A percentile compares a stretch with the other conserved stretches of the same genome.
phyloP scores from a whole-genome alignment of 2,329 filamentous ascomycete species.

The Myotisia sp. region DNA sequence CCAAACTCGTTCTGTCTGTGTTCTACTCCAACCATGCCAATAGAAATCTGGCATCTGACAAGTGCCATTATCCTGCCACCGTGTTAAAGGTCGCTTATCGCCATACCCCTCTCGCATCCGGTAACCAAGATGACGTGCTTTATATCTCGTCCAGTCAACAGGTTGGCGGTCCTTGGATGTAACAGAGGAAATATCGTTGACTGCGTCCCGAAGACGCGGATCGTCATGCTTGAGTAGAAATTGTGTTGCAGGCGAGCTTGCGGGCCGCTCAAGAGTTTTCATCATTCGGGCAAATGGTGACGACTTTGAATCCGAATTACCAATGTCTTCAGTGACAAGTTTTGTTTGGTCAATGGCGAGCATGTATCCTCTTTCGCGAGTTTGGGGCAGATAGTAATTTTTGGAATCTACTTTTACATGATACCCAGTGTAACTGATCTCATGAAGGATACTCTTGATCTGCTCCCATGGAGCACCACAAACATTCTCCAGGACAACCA shows the following conservation, averaged over 20 bases:
- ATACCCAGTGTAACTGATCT: conserved; percentile 42
- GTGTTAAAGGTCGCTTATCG: conserved; percentile 42
- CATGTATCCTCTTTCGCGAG: conserved; percentile 46
- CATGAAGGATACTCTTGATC: conserved; percentile 33
- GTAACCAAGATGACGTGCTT: conserved; percentile 44
- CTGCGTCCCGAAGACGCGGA: conserved; percentile 37
- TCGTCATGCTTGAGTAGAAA: conserved; percentile 48
- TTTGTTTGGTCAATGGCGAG: conserved; percentile 37
- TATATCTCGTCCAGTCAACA: conserved; percentile 33
- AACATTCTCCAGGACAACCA: conserved; percentile 64
- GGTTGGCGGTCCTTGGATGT: conserved; percentile 15
- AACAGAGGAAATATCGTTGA: conserved; percentile 32
- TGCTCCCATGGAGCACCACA: conserved; percentile 43
- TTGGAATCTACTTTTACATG: conserved; percentile 50
- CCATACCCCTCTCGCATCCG: conserved; percentile 41
- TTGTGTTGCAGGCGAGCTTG: conserved; percentile 47
- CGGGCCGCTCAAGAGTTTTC: conserved; percentile 36
- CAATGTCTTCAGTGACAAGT: conserved; percentile 12
- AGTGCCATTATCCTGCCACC: conserved; percentile 43
- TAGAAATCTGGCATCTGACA: conserved; percentile 42
- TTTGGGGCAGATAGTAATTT: conserved; percentile 60
- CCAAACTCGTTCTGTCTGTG: conserved; percentile 44
- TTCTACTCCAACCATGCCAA: conserved; percentile 37
- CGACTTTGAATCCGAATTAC: conserved; percentile 17
- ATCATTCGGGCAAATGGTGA: conserved; percentile 35